Conservation (phyloP, 2,329 filamentous ascomycete genomes). For the Fusarium begoniae region DNA sequence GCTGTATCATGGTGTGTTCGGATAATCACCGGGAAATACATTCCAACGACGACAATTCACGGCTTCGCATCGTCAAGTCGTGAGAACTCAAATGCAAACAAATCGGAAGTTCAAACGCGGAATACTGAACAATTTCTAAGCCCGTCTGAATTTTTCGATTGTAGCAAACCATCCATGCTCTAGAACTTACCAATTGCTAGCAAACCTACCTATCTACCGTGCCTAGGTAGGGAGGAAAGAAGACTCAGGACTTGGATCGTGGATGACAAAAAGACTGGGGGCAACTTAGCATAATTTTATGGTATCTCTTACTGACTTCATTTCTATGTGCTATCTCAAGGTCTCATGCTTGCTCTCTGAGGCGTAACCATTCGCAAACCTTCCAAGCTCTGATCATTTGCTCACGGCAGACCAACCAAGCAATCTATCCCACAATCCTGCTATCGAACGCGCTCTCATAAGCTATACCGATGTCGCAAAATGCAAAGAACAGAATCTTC, state of each 20-base stretch:
- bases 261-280: background rate
- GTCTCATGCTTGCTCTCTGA: too few species aligned
- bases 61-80: background rate
- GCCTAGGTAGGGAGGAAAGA: background rate
- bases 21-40: constrained; percentile 38
- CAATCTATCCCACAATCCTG: background rate
- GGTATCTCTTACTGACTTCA: background rate
- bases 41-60: background rate
- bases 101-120: background rate
- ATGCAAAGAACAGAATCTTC: background rate
- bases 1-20: constrained; percentile 18
- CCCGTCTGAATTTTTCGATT: background rate
- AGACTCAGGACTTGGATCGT: background rate
- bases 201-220: background rate
- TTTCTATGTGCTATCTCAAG: background rate
- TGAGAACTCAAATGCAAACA: background rate
- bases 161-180: too few species aligned
- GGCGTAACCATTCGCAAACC: background rate
- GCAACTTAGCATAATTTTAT: background rate
- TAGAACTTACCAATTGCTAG: background rate
- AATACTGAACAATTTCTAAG: too few species aligned
- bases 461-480: background rate
- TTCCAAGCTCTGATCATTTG: background rate
- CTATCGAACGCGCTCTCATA: background rate
- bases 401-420: background rate